Base-by-base conservation (phyloP, 225 moss, liverwort and hornwort species). In the Lunularia cruciata region DNA sequence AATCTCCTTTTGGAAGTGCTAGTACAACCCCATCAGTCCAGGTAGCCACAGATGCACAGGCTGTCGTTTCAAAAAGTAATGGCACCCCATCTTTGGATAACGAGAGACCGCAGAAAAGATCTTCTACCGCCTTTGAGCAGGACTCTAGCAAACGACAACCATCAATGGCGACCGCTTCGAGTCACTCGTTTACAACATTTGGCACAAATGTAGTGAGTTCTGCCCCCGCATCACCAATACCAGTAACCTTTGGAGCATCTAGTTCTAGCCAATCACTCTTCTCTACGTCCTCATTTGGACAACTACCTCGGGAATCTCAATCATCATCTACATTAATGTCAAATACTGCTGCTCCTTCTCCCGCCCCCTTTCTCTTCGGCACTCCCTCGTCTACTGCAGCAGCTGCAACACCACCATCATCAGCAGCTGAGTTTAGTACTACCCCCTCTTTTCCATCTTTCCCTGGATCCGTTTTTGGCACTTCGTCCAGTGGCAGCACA, bases 21-120 rank as follows among this genome's bases (percentile, higher is more conserved):
- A 39, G 68, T 19, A 1, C 63, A 18, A 35, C 68, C 47, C 25
- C 57, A 33, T 51, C 60, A 65, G 48, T 48, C 26, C 53, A 31
- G 9, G 56, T 43, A 13, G 60, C 67, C 33, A 27, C 71, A 60
- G 74, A 69, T 39, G 30, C 51, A 5, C 70, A 70, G 69, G 35
- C 40, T 14, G n/a, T 36, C 23, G 36, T 18, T 28, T 38, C 45
- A 1, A 60, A 55, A 20, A 67, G 62, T n/a, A 60, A 36, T 28
- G 64, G 68, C 43, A 46, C 27, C 8, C 20, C 30, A 0, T 25
- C 49, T 18, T 15, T 31, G 23, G 72, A 76, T 57, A 10, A 47
- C 7, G 76, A 81, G 14, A 73, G 81, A 63, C 76, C 76, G 7
- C 69, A 63, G 38, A 81, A 81, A 61, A 64, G 76, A 13, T 65